A percentile compares a stretch with the other conserved stretches of the same genome.
Evolutionary conservation across 352 stramenopile genomes (phyloP).

Genomic region (Phytophthora lateralis): DNA sequence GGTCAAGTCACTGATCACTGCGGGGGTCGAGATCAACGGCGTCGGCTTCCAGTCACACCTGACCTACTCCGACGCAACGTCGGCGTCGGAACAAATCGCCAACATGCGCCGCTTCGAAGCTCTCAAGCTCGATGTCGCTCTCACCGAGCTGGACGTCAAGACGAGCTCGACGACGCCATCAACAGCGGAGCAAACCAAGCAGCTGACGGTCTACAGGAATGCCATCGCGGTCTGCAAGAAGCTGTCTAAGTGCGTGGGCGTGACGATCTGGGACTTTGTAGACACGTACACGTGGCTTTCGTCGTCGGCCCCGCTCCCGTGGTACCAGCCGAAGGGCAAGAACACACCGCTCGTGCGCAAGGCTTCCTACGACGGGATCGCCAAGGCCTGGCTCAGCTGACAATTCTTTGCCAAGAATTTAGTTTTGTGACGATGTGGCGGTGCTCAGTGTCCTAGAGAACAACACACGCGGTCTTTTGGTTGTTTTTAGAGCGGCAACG

Average conservation of each 20-base stretch:
- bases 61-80: slow-evolving; percentile 1
- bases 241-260: slow-evolving; percentile 8
- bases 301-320: slow-evolving; percentile 10
- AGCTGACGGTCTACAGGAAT: slow-evolving; percentile 6
- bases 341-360: slow-evolving; percentile 15
- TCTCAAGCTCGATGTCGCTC: slow-evolving; percentile 17
- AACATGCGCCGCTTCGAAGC: slow-evolving; percentile 20
- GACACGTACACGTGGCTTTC: slow-evolving; percentile 22
- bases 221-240: slow-evolving; percentile 16
- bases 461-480: background rate
- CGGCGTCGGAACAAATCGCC: slow-evolving; percentile 16
- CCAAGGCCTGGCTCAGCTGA: slow-evolving; percentile 5
- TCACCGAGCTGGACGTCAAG: slow-evolving; percentile 25
- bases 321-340: slow-evolving; percentile 14
- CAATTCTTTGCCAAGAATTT: background rate
- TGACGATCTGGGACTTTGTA: slow-evolving; percentile 16
- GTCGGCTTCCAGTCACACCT: slow-evolving; percentile 12
- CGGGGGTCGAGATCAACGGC: slow-evolving; percentile 17
- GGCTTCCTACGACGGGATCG: slow-evolving; percentile 17
- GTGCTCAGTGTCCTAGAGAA: background rate
- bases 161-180: slow-evolving; percentile 10
- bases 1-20: slow-evolving; percentile 7
- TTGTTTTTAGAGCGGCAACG: slow-evolving; percentile 1
- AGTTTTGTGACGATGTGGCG: background rate
- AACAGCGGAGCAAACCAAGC: slow-evolving; percentile 1